Conservation (phyloP, 2,329 filamentous ascomycete genomes). For the Xylariaceae sp. region DNA sequence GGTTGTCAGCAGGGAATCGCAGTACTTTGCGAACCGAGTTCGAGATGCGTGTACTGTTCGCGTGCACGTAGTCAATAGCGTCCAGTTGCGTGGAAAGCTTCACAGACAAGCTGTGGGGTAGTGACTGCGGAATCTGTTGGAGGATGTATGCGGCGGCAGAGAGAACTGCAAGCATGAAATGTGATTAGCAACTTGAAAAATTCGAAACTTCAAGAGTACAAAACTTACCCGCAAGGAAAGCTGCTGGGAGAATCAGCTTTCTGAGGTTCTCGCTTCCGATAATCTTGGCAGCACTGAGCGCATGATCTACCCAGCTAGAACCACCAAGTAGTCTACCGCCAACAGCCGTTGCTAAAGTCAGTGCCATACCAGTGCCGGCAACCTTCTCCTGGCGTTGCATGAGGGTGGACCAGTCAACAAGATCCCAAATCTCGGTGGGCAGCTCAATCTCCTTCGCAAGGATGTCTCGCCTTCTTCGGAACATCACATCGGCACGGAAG, state of each 20-base stretch:
- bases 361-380: conserved; percentile 87
- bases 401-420: conserved; percentile 79
- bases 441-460: conserved; percentile 82
- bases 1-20: conserved; percentile 77
- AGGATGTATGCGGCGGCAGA: conserved; percentile 76
- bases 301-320: conserved; percentile 83
- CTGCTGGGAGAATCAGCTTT: conserved; percentile 72
- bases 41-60: conserved; percentile 79
- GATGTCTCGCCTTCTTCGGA: conserved; percentile 73
- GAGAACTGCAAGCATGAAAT: conserved; percentile 46
- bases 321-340: conserved; percentile 77
- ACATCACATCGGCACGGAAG: conserved; percentile 93
- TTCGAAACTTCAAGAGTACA: background rate
- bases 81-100: conserved; percentile 80
- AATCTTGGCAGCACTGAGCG: conserved; percentile 72
- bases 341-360: conserved; percentile 83
- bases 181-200: conserved; percentile 17
- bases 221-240: conserved; percentile 70
- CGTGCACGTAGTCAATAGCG: conserved; percentile 85
- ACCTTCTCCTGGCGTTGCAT: conserved; percentile 92
- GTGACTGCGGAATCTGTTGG: conserved; percentile 79
- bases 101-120: conserved; percentile 75
- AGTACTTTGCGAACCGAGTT: conserved; percentile 83
- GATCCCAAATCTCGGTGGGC: conserved; percentile 84
- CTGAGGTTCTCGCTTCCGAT: conserved; percentile 77